Conservation (phyloP, 805 yeast genomes). For the Yamadazyma philogaea region DNA sequence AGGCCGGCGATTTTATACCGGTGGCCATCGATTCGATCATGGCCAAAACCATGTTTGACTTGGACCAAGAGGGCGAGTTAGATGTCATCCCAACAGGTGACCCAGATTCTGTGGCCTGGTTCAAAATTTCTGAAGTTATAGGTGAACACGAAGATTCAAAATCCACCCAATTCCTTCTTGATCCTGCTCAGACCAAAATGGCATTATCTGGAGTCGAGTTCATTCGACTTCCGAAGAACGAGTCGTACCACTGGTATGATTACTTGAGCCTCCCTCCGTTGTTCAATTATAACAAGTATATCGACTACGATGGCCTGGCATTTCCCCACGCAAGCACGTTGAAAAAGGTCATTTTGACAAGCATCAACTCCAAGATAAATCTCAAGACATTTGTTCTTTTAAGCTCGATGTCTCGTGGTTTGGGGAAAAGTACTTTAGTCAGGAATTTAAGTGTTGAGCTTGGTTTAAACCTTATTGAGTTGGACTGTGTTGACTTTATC, state of each 20-base stretch:
- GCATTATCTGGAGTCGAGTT: slow-evolving; percentile 61
- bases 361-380: slow-evolving; percentile 36
- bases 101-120: slow-evolving; percentile 83
- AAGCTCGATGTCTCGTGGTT: slow-evolving; percentile 66
- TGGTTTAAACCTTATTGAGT: slow-evolving; percentile 63
- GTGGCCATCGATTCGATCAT: slow-evolving; percentile 69
- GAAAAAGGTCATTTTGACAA: slow-evolving; percentile 53
- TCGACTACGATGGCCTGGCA: slow-evolving; percentile 25
- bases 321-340: slow-evolving; percentile 50
- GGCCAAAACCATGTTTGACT: slow-evolving; percentile 53
- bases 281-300: slow-evolving; percentile 30
- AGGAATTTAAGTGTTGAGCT: slow-evolving; percentile 50
- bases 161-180: slow-evolving; percentile 52
- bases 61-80: slow-evolving; percentile 22
- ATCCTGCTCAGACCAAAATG: slow-evolving; percentile 66
- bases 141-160: slow-evolving; percentile 23
- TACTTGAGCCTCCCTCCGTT: slow-evolving; percentile 45
- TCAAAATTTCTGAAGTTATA: slow-evolving; percentile 56
- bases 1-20: slow-evolving; percentile 68
- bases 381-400: slow-evolving; percentile 63
- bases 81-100: slow-evolving; percentile 54
- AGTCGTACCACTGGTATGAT: slow-evolving; percentile 40
- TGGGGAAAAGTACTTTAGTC: slow-evolving; percentile 74
- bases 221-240: slow-evolving; percentile 33
- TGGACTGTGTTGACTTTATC: slow-evolving; percentile 67